Evolutionary conservation across 345 rosid genomes (phyloP).

Genomic region (Eucalyptus viminalis): DNA sequence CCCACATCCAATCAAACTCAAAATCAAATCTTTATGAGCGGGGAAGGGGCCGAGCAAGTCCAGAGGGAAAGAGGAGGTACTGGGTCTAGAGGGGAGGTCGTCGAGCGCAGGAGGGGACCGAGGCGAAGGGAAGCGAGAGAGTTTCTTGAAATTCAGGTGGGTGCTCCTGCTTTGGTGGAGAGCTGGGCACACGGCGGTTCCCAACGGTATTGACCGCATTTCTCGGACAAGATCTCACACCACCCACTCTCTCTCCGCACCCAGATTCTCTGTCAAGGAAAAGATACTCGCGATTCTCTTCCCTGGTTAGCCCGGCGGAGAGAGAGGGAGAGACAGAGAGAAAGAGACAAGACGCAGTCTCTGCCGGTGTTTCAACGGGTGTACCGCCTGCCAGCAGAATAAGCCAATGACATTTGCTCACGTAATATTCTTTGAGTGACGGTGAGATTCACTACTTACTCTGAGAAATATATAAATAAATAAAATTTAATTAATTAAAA

Average conservation of each 20-base stretch:
- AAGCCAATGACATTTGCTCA: not conserved
- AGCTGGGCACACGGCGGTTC: conserved; percentile 34
- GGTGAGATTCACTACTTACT: no score
- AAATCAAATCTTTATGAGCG: not conserved
- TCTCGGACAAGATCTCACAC: not conserved
- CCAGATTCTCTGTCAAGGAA: not conserved
- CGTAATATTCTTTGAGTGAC: not conserved
- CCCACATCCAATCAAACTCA: not conserved
- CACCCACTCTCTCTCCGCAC: not conserved
- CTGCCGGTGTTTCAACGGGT: not conserved
- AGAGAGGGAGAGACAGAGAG: not conserved
- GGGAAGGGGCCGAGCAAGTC: not conserved
- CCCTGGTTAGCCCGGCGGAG: not conserved
- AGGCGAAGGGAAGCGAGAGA: conserved; percentile 9
- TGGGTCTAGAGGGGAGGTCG: conserved; percentile 21
- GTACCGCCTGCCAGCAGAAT: not conserved
- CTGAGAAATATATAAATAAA: no score
- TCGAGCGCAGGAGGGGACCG: not conserved
- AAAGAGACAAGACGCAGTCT: not conserved
- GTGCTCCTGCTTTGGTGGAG: not conserved
- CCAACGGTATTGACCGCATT: conserved; percentile 70
- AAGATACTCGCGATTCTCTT: not conserved
- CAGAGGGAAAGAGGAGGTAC: conserved; percentile 2
- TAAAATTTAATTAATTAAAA: no score
- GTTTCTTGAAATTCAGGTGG: conserved; percentile 17